Evolutionary conservation across 208 protist species (phyloP).

Genomic region (Trypanosoma theileri): DNA sequence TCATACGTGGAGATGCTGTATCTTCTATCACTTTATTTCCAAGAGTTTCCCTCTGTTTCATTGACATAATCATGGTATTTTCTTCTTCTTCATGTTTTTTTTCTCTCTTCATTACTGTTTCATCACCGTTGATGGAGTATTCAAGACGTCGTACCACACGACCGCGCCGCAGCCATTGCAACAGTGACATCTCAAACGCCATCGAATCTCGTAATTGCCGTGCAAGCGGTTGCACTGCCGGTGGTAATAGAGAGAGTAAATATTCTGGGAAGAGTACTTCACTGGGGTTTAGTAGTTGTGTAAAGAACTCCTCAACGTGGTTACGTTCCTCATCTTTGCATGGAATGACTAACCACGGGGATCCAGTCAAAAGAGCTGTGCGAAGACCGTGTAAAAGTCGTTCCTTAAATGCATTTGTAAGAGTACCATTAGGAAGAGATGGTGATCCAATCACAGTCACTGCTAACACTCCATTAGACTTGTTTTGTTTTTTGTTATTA

Average conservation of each 20-base stretch:
- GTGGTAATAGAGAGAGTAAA: slow-evolving; percentile 6
- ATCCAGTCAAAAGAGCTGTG: slow-evolving; percentile 53
- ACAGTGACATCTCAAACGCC: slow-evolving; percentile 15
- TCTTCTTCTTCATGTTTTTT: background rate
- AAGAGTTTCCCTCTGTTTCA: too few species aligned
- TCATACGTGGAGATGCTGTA: slow-evolving; percentile 14
- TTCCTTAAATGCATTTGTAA: slow-evolving; percentile 32
- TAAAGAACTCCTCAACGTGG: slow-evolving; percentile 11
- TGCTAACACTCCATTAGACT: slow-evolving; percentile 14
- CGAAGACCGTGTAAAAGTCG: slow-evolving; percentile 49
- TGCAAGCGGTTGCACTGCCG: slow-evolving; percentile 9
- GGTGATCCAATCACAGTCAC: slow-evolving; percentile 6
- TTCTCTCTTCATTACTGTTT: background rate
- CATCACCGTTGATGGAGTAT: background rate
- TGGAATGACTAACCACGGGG: slow-evolving; percentile 63
- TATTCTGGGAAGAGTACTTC: slow-evolving; percentile 24
- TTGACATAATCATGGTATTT: background rate
- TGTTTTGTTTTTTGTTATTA: background rate
- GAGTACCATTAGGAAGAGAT: slow-evolving; percentile 9
- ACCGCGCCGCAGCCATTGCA: slow-evolving; percentile 20
- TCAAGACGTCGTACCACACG: background rate
- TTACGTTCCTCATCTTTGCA: slow-evolving; percentile 28
- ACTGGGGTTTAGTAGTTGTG: slow-evolving; percentile 4
- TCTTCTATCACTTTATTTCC: background rate
- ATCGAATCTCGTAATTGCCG: slow-evolving; percentile 29